Percentiles rank a stretch among this genome's conserved stretches.
Evolutionary conservation across 2,329 filamentous ascomycete species (phyloP).

Genomic region (Cladosporium austrohemisphaericum): DNA sequence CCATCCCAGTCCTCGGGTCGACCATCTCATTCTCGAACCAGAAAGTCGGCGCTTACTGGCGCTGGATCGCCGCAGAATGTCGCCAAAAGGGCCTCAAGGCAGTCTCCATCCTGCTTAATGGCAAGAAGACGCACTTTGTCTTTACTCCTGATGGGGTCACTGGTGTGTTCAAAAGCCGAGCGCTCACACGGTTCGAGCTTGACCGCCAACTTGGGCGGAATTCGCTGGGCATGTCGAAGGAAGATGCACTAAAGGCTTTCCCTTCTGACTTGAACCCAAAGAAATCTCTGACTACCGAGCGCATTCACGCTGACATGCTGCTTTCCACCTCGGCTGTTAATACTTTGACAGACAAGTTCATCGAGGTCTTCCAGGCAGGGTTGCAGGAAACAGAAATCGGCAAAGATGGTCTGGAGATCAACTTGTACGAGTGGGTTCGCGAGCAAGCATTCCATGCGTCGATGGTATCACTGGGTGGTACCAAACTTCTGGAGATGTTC

Average conservation of each 20-base stretch:
- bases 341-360: constrained; percentile 18
- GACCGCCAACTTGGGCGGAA: constrained; percentile 21
- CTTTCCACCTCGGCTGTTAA: constrained; percentile 18
- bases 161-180: constrained; percentile 18
- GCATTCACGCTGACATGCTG: constrained; percentile 19
- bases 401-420: constrained; percentile 21
- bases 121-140: constrained; percentile 20
- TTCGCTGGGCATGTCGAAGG: constrained; percentile 19
- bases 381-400: constrained; percentile 2
- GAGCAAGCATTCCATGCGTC: constrained; percentile 32
- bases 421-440: constrained; percentile 30
- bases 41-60: constrained; percentile 23
- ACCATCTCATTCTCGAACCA: constrained; percentile 22
- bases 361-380: constrained; percentile 14
- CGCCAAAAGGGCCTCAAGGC: constrained; percentile 13
- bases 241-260: constrained; percentile 18
- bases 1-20: constrained; percentile 21
- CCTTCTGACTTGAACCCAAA: constrained; percentile 18
- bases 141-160: constrained; percentile 21
- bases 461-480: constrained; percentile 28
- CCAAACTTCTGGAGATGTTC: constrained; percentile 29
- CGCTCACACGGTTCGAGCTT: constrained; percentile 18
- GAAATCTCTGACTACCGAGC: constrained; percentile 13
- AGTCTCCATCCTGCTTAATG: constrained; percentile 22
- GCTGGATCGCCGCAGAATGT: constrained; percentile 9